phyloP scores from a whole-genome alignment of 495 filamentous ascomycete species.

The Trypethelium eluteriae region DNA sequence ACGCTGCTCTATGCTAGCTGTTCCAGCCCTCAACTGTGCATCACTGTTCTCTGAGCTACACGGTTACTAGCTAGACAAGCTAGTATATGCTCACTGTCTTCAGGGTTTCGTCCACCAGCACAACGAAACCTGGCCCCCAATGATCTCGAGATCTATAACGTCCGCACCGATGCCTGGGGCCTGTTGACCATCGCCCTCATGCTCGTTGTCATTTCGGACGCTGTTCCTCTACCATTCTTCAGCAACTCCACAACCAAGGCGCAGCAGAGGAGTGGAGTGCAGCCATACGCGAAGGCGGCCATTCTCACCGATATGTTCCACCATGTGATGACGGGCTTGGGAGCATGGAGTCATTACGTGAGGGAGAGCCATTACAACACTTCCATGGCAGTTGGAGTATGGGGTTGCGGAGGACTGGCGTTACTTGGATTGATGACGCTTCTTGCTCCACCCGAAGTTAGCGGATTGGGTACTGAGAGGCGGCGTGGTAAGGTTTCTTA shows the following conservation, averaged over 20 bases:
- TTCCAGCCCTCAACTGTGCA: not conserved
- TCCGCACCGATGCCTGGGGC: conserved; percentile 26
- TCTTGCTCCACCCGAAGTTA: not conserved
- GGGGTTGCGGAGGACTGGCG: conserved; percentile 1
- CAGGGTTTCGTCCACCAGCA: conserved; percentile 7
- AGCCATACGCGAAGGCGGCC: conserved; percentile 23
- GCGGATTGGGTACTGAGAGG: not conserved
- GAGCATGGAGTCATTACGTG: conserved; percentile 21
- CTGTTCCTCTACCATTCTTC: conserved; percentile 21
- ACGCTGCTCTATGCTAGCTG: not conserved
- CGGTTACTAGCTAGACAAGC: not conserved
- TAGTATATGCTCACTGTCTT: not conserved
- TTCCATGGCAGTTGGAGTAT: conserved; percentile 25
- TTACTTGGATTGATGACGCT: conserved; percentile 1
- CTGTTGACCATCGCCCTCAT: conserved; percentile 20
- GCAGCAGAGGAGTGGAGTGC: conserved; percentile 14
- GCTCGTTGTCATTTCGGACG: conserved; percentile 23
- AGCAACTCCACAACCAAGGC: conserved; percentile 1
- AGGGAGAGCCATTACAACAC: conserved; percentile 19
- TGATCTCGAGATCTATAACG: conserved; percentile 29
- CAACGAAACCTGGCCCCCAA: conserved; percentile 10
- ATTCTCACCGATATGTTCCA: conserved; percentile 23
- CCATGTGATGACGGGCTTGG: conserved; percentile 23
- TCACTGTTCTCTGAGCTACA: not conserved
- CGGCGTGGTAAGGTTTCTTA: not conserved